Conservation (phyloP, 805 yeast species). For the Metschnikowia orientalis region DNA sequence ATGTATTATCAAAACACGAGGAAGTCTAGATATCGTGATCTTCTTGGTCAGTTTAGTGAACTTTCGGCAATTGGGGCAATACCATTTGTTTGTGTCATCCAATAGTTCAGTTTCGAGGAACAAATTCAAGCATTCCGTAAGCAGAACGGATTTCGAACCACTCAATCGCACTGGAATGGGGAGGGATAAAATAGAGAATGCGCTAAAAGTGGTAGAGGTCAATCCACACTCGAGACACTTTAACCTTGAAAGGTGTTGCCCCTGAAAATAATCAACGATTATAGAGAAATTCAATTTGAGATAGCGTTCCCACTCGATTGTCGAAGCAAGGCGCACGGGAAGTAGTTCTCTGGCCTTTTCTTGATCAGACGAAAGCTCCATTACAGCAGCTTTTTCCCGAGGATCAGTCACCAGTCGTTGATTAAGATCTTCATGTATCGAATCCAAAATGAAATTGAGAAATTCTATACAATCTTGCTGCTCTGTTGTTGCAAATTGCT, state of each 20-base stretch:
- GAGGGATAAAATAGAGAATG: conserved; percentile 72
- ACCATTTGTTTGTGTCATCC: conserved; percentile 79
- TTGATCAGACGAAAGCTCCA: conserved; percentile 53
- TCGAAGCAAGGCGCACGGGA: conserved; percentile 75
- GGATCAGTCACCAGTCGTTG: conserved; percentile 42
- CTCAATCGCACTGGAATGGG: conserved; percentile 61
- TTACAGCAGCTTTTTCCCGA: conserved; percentile 33
- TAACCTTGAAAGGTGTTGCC: conserved; percentile 79
- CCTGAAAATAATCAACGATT: conserved; percentile 79
- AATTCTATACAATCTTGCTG: conserved; percentile 89
- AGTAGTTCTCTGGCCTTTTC: conserved; percentile 67
- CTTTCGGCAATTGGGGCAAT: conserved; percentile 68
- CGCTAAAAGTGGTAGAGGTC: conserved; percentile 82
- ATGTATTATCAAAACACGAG: conserved; percentile 75
- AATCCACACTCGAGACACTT: conserved; percentile 66
- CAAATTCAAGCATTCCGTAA: conserved; percentile 69
- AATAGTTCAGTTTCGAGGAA: conserved; percentile 72
- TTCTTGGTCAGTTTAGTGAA: conserved; percentile 64
- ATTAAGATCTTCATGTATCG: conserved; percentile 80
- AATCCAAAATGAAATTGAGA: conserved; percentile 67
- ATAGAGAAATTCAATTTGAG: conserved; percentile 72
- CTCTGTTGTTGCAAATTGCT: conserved; percentile 58
- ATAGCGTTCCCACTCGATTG: conserved; percentile 90
- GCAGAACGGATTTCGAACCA: conserved; percentile 20
- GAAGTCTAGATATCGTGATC: conserved; percentile 70